A percentile compares a stretch with the other conserved stretches of the same genome.
Conservation (phyloP, 2,329 filamentous ascomycete genomes). For the Penicillium sp. region DNA sequence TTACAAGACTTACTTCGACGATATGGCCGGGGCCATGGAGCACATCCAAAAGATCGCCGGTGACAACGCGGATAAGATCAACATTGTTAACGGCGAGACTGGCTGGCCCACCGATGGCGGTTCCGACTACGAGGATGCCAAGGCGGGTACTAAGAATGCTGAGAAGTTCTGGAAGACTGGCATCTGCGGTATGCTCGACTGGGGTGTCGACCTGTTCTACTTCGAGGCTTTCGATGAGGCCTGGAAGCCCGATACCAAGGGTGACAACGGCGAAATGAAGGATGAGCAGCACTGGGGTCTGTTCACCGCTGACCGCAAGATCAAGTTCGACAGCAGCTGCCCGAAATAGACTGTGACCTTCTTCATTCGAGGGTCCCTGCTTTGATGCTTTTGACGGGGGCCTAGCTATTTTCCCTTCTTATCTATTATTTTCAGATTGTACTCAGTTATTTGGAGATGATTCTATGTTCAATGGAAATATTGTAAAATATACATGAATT, state of each 20-base stretch:
- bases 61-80: conserved; percentile 52
- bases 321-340: conserved; percentile 57
- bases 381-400: not conserved
- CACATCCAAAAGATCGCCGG: conserved; percentile 62
- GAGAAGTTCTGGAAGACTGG: conserved; percentile 60
- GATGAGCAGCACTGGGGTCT: conserved; percentile 71
- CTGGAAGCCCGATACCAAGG: conserved; percentile 65
- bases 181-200: conserved; percentile 63
- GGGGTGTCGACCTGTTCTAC: conserved; percentile 68
- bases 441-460: conserved; percentile 8
- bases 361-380: not conserved
- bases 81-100: conserved; percentile 69
- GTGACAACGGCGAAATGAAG: conserved; percentile 60
- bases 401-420: not conserved
- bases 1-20: conserved; percentile 64
- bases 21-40: conserved; percentile 62
- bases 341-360: conserved; percentile 22
- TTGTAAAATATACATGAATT: too few species aligned
- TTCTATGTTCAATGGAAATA: conserved; percentile 6
- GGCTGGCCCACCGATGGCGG: conserved; percentile 64
- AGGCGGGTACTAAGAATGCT: conserved; percentile 60
- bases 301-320: conserved; percentile 58
- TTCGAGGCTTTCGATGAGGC: conserved; percentile 73
- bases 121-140: conserved; percentile 60
- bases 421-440: conserved; percentile 13